Conservation (phyloP, 2,329 filamentous ascomycete genomes). For the Cordyceps javanica region DNA sequence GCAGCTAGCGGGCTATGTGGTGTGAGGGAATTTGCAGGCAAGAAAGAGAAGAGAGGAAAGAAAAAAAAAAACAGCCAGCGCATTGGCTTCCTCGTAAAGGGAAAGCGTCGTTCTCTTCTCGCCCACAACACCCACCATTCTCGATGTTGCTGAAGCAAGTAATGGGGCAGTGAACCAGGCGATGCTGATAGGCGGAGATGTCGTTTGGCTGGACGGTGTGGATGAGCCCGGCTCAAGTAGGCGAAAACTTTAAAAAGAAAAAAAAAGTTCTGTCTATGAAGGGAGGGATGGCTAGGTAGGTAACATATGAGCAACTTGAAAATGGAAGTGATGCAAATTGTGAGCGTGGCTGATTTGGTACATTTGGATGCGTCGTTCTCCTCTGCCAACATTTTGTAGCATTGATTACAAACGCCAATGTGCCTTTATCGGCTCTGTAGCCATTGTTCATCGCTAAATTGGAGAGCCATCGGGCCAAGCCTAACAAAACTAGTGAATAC, state of each 20-base stretch:
- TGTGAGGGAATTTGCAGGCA: too few relatives aligned
- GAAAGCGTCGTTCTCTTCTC: too few relatives aligned
- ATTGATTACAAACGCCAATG: too few relatives aligned
- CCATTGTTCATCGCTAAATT: too few relatives aligned
- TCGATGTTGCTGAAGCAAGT: neutral
- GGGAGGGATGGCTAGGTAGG: neutral
- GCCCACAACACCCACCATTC: too few relatives aligned
- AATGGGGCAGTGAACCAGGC: neutral
- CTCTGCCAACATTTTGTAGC: neutral
- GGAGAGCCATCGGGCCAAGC: neutral
- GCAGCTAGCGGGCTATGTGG: too few relatives aligned
- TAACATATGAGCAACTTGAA: neutral
- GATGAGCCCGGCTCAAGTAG: neutral
- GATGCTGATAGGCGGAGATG: neutral
- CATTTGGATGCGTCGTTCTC: neutral
- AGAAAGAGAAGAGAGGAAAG: too few relatives aligned
- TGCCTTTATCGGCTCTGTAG: too few relatives aligned
- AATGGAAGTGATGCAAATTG: neutral
- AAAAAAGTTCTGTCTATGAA: neutral
- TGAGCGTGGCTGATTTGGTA: neutral
- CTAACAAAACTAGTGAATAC: neutral
- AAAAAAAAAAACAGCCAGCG: too few relatives aligned
- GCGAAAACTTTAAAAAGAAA: neutral
- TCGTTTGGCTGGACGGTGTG: neutral
- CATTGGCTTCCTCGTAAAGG: too few relatives aligned